These are phyloP conservation scores for Claviceps sp. DNA, from an alignment of 2,329 filamentous ascomycete species.

Conservation along the genomic window DNA sequence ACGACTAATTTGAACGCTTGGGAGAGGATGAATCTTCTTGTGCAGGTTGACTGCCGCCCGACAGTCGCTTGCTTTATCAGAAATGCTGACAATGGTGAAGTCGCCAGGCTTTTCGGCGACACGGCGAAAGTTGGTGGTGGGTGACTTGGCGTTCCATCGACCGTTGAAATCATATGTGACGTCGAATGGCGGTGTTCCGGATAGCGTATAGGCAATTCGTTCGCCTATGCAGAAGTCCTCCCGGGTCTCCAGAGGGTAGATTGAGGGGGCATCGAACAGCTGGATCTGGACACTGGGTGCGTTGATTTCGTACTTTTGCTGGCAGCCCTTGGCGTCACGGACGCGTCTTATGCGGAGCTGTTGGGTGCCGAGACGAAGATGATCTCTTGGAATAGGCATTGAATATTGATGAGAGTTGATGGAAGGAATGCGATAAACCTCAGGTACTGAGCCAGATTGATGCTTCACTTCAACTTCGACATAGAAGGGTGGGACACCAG, in stretches of 20 bases:
- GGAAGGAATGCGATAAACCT: slow-evolving; percentile 68
- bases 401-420: slow-evolving; percentile 63
- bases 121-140: slow-evolving; percentile 76
- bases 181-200: slow-evolving; percentile 83
- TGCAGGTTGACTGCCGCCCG: slow-evolving; percentile 64
- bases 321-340: slow-evolving; percentile 75
- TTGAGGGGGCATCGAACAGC: slow-evolving; percentile 84
- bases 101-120: slow-evolving; percentile 83
- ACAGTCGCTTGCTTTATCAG: slow-evolving; percentile 81
- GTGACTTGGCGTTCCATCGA: slow-evolving; percentile 63
- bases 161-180: slow-evolving; percentile 85
- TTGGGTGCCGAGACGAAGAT: slow-evolving; percentile 79
- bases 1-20: slow-evolving; percentile 78
- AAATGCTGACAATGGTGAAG: slow-evolving; percentile 75
- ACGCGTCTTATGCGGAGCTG: slow-evolving; percentile 82
- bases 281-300: slow-evolving; percentile 75
- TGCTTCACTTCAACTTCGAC: slow-evolving; percentile 91
- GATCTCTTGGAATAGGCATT: slow-evolving; percentile 71
- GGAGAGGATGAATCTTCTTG: slow-evolving; percentile 82
- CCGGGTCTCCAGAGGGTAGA: slow-evolving; percentile 73
- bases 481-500: slow-evolving; percentile 75
- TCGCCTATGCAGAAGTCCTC: slow-evolving; percentile 92
- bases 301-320: slow-evolving; percentile 58
- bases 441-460: slow-evolving; percentile 64
- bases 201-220: slow-evolving; percentile 80